These are phyloP conservation scores for Stephanodiscus triporus DNA, from an alignment of 108 stramenopile species.

Conservation along the genomic window DNA sequence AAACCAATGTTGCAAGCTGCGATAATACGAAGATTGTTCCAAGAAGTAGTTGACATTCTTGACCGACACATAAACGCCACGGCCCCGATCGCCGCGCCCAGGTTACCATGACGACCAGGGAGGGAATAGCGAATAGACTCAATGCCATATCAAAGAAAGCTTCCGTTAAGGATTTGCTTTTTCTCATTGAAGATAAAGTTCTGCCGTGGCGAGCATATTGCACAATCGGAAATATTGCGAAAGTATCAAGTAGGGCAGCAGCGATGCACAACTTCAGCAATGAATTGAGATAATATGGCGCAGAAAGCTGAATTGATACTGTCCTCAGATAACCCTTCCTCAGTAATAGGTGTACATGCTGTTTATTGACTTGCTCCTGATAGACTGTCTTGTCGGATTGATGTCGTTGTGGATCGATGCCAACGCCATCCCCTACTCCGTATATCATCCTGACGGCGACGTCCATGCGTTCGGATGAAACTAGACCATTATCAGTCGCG, in stretches of 20 bases:
- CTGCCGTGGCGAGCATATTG: not conserved
- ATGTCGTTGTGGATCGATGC: not conserved
- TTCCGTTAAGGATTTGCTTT: not conserved
- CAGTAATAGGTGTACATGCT: constrained; percentile 12
- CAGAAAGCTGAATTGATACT: constrained; percentile 40
- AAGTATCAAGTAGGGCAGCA: constrained; percentile 19
- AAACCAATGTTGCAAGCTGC: constrained; percentile 23
- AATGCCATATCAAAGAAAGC: constrained; percentile 4
- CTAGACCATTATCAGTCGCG: constrained; percentile 29
- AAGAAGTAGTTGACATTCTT: constrained; percentile 38
- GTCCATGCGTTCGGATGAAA: constrained; percentile 22
- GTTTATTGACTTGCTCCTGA: constrained; percentile 5
- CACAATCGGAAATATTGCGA: constrained; percentile 8
- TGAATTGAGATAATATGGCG: constrained; percentile 46
- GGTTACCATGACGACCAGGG: constrained; percentile 9
- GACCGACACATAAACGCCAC: constrained; percentile 17
- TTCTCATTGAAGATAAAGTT: not conserved
- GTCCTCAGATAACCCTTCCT: constrained; percentile 25
- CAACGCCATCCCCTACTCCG: constrained; percentile 1
- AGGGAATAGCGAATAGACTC: constrained; percentile 16
- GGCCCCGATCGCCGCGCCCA: constrained; percentile 9
- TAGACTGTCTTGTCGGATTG: not conserved
- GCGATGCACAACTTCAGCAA: constrained; percentile 36
- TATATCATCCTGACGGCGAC: constrained; percentile 15
- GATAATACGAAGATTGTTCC: constrained; percentile 37